phyloP scores from a whole-genome alignment of 176 grass and related monocot species.

The Typha latifolia region DNA sequence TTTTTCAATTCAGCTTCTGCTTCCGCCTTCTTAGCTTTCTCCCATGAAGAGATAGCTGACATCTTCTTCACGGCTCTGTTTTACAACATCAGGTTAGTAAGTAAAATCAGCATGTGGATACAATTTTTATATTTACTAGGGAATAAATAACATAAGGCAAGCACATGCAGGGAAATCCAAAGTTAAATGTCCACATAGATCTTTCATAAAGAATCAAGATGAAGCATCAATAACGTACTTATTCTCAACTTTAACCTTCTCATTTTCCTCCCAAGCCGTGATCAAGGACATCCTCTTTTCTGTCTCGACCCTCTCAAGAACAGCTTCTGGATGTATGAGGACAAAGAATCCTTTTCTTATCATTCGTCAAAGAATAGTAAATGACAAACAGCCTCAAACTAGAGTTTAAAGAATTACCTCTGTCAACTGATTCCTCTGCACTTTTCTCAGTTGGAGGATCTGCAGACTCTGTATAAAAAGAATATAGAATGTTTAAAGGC shows the following conservation, averaged over 20 bases:
- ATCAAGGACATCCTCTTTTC: constrained; percentile 79
- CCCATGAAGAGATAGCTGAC: constrained; percentile 43
- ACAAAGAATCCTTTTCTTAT: not conserved
- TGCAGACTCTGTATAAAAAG: constrained; percentile 36
- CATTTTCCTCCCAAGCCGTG: constrained; percentile 93
- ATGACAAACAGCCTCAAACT: not conserved
- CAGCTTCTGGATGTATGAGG: constrained; percentile 30
- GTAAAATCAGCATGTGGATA: not conserved
- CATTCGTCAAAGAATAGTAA: constrained; percentile 6
- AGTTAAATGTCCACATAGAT: not conserved
- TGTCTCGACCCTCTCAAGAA: constrained; percentile 68
- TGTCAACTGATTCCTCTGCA: constrained; percentile 53
- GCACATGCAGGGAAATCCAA: not conserved
- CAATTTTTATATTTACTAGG: not conserved
- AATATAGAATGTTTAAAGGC: not conserved
- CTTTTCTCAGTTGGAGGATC: constrained; percentile 51
- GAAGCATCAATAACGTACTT: constrained; percentile 31
- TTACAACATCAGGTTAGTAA: not conserved
- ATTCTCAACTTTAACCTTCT: constrained; percentile 84
- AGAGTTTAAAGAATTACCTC: constrained; percentile 41
- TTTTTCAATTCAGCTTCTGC: constrained; percentile 59
- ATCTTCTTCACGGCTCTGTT: constrained; percentile 45
- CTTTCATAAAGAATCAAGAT: not conserved
- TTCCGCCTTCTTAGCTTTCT: constrained; percentile 51
- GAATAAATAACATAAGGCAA: not conserved